Evolutionary conservation across 208 protist genomes (phyloP), one percentile per base, ranked within the genome.

Genomic region (Balamuthia mandrillaris): DNA sequence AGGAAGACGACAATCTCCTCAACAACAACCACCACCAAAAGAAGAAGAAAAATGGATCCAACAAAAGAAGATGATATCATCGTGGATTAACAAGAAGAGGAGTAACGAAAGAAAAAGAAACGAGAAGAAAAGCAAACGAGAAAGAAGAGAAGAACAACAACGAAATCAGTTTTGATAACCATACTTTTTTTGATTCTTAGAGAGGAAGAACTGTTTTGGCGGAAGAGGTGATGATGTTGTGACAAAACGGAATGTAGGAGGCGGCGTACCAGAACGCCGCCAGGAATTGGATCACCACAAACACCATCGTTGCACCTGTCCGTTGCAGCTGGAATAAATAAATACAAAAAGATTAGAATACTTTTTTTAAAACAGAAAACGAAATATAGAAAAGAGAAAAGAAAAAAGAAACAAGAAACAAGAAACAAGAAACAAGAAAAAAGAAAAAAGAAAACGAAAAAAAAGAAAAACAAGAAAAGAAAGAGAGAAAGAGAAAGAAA

Each of bases 161-260:
- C 51, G 6, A 27, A 58, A 27, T 18, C n/a, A 58, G 51, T 31
- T 14, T 5, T 58, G 7, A 58, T 9, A 31, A 33, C 31, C 7
- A 7, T 33, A 4, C 14, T 60, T 4, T 24, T 10, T 35, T 27
- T 1, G 54, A 29, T 29, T 9, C 6, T 72, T n/a, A 72, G 63
- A 72, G 63, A 2, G 63, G 63, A 0, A 72, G 63, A 10, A 72
- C 63, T 18, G 63, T 72, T 18, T 27, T 14, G 27, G 63, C 63
- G 18, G 63, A 49, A 41, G 37, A 33, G n/a, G 47, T 12, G 9
- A 72, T 33, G 63, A 72, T 49, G 37, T 72, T 33, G n/a, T 72
- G 63, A n/a, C 63, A 72, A 41, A 72, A 72, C n/a, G 63, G 63
- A 18, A 72, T 41, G 63, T 72, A 72, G 3, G 63, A 72, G 9